Conservation (phyloP, 2,329 filamentous ascomycete species). For the Beauveria australis region DNA sequence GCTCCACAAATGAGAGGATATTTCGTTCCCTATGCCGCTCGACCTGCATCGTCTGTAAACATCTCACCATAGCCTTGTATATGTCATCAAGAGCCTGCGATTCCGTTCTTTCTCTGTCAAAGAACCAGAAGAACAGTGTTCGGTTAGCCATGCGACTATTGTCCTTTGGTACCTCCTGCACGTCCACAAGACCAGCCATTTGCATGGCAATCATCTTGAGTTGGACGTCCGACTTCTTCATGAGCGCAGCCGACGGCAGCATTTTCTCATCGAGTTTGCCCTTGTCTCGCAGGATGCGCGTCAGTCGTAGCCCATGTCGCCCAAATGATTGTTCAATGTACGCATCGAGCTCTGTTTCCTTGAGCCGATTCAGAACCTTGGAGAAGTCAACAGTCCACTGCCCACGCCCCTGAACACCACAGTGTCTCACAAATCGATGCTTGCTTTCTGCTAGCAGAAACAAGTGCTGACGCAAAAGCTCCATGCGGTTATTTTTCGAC, state of each 20-base stretch:
- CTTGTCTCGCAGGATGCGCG: constrained; percentile 74
- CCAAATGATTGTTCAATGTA: constrained; percentile 74
- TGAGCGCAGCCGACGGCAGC: constrained; percentile 69
- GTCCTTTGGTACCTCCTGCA: constrained; percentile 91
- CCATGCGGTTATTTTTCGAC: constrained; percentile 38
- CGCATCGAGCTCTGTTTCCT: constrained; percentile 71
- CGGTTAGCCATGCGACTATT: constrained; percentile 71
- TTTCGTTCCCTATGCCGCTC: constrained; percentile 65
- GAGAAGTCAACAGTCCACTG: constrained; percentile 82
- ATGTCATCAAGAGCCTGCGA: constrained; percentile 67
- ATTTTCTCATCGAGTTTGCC: constrained; percentile 95
- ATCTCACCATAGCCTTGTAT: constrained; percentile 85
- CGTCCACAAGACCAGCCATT: constrained; percentile 75
- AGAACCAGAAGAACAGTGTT: constrained; percentile 88
- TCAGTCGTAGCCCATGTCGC: constrained; percentile 67
- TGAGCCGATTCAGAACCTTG: constrained; percentile 60
- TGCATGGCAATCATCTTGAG: constrained; percentile 80
- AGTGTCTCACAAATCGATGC: constrained; percentile 59
- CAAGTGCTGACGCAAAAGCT: constrained; percentile 65
- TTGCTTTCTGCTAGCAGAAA: constrained; percentile 62
- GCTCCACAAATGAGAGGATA: constrained; percentile 72
- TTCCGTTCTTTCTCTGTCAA: constrained; percentile 66
- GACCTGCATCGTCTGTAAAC: constrained; percentile 69
- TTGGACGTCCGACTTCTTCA: constrained; percentile 79
- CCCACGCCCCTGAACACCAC: constrained; percentile 52